Conservation (phyloP, 371 early-diverging fungal genomes). For the Mucor racemosus region DNA sequence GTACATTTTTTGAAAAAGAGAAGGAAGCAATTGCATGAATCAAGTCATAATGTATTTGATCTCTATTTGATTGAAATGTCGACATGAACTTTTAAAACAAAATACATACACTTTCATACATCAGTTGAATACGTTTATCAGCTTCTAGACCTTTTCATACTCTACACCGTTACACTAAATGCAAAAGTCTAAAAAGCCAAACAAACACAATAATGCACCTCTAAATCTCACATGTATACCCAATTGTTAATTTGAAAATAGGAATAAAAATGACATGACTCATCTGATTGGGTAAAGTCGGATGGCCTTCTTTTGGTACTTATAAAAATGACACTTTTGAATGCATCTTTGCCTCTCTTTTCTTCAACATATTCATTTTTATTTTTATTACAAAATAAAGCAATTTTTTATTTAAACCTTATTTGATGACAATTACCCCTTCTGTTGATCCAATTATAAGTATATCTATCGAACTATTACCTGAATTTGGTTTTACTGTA, state of each 20-base stretch:
- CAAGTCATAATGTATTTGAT: neutral
- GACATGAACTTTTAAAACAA: neutral
- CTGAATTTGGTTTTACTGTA: constrained; percentile 48
- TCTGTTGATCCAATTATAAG: constrained; percentile 15
- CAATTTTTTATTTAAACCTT: neutral
- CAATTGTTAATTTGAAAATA: neutral
- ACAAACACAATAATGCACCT: constrained; percentile 2
- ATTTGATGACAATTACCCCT: constrained; percentile 25
- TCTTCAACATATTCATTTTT: neutral
- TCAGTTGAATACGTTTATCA: too few species aligned
- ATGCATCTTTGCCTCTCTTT: neutral
- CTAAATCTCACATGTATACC: constrained; percentile 13
- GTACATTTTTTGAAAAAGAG: neutral
- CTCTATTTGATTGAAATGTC: neutral
- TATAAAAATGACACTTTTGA: constrained; percentile 12
- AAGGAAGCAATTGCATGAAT: neutral
- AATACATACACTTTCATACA: neutral
- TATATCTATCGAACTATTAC: constrained; percentile 38
- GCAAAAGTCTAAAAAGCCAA: neutral
- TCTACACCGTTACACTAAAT: constrained; percentile 15
- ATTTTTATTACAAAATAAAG: neutral
- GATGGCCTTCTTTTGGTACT: neutral
- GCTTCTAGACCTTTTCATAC: neutral
- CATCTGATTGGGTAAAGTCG: constrained; percentile 12
- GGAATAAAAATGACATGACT: constrained; percentile 18